Conservation (phyloP, 306 rosid species). For the Datisca glomerata region DNA sequence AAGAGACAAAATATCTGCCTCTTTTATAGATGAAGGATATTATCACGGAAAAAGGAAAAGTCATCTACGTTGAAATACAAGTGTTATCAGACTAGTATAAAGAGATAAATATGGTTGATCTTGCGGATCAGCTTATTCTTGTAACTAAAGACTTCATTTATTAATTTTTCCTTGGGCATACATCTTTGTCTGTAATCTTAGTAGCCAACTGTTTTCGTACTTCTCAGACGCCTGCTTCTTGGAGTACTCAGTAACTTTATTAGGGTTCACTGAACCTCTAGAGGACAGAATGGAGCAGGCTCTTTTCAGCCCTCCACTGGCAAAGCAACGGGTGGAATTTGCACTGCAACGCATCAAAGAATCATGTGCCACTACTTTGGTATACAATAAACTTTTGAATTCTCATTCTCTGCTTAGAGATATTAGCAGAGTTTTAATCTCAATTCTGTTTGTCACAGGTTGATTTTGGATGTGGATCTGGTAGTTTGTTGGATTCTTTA, state of each 20-base stretch:
- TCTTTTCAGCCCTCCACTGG: slow-evolving; percentile 88
- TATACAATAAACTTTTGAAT: slow-evolving; percentile 11
- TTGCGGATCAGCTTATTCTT: no score
- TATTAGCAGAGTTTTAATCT: slow-evolving; percentile 12
- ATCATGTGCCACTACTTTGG: slow-evolving; percentile 66
- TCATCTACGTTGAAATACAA: no score
- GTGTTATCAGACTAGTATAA: no score
- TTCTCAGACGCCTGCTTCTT: slow-evolving; percentile 42
- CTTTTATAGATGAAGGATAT: no score
- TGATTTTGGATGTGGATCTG: slow-evolving; percentile 99
- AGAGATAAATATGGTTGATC: no score
- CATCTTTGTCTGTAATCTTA: no score
- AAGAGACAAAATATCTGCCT: no score
- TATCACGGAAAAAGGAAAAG: no score
- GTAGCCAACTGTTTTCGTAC: slow-evolving; percentile 3
- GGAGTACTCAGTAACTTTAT: slow-evolving; percentile 50
- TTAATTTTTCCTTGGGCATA: no score
- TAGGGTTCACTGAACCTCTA: slow-evolving; percentile 60
- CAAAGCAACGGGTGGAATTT: slow-evolving; percentile 94
- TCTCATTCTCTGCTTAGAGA: slow-evolving; percentile 1
- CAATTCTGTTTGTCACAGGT: slow-evolving; percentile 36
- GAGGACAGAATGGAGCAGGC: slow-evolving; percentile 99
- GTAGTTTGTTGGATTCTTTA: slow-evolving; percentile 90
- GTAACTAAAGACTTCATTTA: no score
- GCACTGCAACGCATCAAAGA: slow-evolving; percentile 64